Percentiles rank a stretch among this genome's conserved stretches.
phyloP scores from a whole-genome alignment of 164 flowering plant species.

The Sedum album region DNA sequence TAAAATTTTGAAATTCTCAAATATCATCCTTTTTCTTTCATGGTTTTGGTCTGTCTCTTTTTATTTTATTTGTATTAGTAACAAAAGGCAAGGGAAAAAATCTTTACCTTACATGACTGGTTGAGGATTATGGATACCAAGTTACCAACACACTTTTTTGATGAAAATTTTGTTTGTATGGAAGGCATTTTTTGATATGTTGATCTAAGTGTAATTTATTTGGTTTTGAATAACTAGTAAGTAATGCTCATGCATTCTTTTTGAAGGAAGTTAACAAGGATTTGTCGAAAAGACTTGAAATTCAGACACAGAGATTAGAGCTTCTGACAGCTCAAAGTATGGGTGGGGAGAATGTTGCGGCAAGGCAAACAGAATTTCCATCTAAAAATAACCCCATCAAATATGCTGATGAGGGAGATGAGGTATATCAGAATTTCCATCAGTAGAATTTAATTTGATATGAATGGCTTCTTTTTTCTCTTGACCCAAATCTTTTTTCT shows the following conservation, averaged over 20 bases:
- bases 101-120: neutral
- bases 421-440: slow-evolving; percentile 73
- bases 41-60: no score
- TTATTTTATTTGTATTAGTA: no score
- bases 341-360: slow-evolving; percentile 38
- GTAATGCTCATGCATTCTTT: neutral
- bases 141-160: neutral
- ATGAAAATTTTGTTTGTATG: neutral
- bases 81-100: neutral
- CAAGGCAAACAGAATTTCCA: slow-evolving; percentile 29
- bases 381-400: slow-evolving; percentile 27
- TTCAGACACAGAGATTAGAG: slow-evolving; percentile 90
- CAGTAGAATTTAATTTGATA: no score
- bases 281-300: slow-evolving; percentile 72
- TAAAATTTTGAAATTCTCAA: slow-evolving; percentile 18
- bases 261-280: slow-evolving; percentile 84
- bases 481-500: no score
- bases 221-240: no score
- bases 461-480: neutral
- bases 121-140: neutral
- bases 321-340: slow-evolving; percentile 84
- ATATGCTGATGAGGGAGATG: slow-evolving; percentile 95
- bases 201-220: no score
- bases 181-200: neutral
- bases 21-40: neutral